Base-by-base conservation (phyloP, 331 rosid species). In the Dryas integrifolia region DNA sequence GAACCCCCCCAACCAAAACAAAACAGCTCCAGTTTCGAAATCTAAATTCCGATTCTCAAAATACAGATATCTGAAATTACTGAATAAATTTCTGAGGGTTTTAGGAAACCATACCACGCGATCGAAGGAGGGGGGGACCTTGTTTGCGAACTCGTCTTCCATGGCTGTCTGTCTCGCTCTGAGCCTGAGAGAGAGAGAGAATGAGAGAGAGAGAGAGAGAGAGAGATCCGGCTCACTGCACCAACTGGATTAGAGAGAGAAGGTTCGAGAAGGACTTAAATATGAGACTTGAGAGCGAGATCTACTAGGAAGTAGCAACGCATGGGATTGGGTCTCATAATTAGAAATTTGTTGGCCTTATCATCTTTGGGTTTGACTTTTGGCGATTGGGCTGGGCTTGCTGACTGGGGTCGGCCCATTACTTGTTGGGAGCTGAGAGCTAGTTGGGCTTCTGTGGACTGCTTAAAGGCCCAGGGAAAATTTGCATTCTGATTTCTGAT, bases 41-140 rank as follows among this genome's bases (percentile, higher is more conserved):
- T 57, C 64, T 14, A 62, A 16, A 55, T 18, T n/a, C 21, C 26
- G 55, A 21, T 60, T 52, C 38, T 30, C 50, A 13, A 74, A 62
- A 18, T 39, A 47, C 9, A 49, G 35, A 74, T 5, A 66, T 67
- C 60, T 7, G n/a, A 45, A 15, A 51, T 18, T 7, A 47, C n/a
- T 38, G 51, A 26, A 49, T 4, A 15, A 65, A 69, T 14, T 14
- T 12, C 7, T 24, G 44, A 55, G 46, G 71, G 15, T 26, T 12
- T n/a, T 14, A 15, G 2, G 58, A 56, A 75, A 38, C 14, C 35
- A 50, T 81, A 90, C 96, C 92, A 72, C 56, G 72, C 84, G 79
- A 68, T 88, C 84, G 65, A 87, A 83, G 7, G 91, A 75, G 24
- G 92, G 91, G 58, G 92, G 96, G 4, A 87, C 91, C 67, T 83